A percentile compares a stretch with the other conserved stretches of the same genome.
phyloP scores from a whole-genome alignment of 2,329 filamentous ascomycete species.

The Calonectria naviculata region DNA sequence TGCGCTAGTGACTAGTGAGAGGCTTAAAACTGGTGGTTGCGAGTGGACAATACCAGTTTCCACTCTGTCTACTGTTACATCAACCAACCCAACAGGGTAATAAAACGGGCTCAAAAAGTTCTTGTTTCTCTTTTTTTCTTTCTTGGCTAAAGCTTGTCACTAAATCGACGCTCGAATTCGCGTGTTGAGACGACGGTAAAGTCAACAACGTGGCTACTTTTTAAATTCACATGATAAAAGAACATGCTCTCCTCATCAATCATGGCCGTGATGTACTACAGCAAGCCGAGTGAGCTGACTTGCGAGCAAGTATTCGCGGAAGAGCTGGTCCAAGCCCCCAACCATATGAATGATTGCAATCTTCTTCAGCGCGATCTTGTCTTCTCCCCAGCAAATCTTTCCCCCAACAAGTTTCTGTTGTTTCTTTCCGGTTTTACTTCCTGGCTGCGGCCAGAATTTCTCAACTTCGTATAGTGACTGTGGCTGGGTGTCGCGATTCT shows the following conservation, averaged over 20 bases:
- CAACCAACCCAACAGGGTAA: no score
- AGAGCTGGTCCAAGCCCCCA: background rate
- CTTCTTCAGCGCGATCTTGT: background rate
- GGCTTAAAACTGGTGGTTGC: background rate
- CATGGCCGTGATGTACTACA: background rate
- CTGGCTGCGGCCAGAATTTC: background rate
- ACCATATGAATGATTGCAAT: background rate
- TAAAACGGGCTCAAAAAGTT: no score
- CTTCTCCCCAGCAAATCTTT: background rate
- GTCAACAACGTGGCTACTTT: no score
- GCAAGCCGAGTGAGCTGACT: background rate
- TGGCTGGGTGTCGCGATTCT: background rate
- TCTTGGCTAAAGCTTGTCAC: no score
- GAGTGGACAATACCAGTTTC: background rate
- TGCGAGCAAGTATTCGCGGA: background rate
- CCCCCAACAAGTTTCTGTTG: background rate
- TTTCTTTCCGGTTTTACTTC: background rate
- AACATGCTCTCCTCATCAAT: background rate
- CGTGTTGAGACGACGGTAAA: no score
- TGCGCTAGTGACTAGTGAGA: background rate
- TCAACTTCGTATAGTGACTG: background rate
- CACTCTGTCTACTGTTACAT: no score
- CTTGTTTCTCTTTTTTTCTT: no score
- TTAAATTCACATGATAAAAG: background rate
- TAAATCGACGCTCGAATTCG: no score